phyloP scores from a whole-genome alignment of 2,329 filamentous ascomycete genomes.

The Xylariaceae sp. region DNA sequence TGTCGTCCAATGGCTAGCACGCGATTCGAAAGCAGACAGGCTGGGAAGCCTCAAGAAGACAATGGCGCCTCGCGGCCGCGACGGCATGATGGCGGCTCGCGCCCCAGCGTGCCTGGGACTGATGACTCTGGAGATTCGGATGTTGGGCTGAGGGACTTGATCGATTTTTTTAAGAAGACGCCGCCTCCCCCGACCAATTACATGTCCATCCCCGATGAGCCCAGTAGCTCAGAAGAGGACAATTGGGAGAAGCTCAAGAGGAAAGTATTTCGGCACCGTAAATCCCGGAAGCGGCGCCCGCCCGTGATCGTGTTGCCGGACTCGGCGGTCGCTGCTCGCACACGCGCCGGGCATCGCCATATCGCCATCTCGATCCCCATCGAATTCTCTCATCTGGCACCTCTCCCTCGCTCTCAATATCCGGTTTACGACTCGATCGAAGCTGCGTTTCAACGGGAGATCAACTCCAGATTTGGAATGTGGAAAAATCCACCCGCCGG shows the following conservation, averaged over 20 bases:
- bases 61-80: neutral
- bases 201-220: slow-evolving; percentile 43
- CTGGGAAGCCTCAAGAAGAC: slow-evolving; percentile 9
- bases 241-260: slow-evolving; percentile 43
- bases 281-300: slow-evolving; percentile 27
- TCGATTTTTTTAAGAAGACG: slow-evolving; percentile 43
- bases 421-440: slow-evolving; percentile 21
- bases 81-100: slow-evolving; percentile 11
- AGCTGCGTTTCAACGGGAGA: slow-evolving; percentile 18
- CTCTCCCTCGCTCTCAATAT: slow-evolving; percentile 26
- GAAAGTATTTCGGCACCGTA: slow-evolving; percentile 39
- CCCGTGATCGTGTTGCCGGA: slow-evolving; percentile 46
- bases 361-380: slow-evolving; percentile 59
- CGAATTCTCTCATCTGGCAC: slow-evolving; percentile 44
- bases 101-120: slow-evolving; percentile 16
- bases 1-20: slow-evolving; percentile 18
- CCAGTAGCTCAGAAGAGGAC: slow-evolving; percentile 28
- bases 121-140: slow-evolving; percentile 18
- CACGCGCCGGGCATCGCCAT: slow-evolving; percentile 50
- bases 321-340: slow-evolving; percentile 51
- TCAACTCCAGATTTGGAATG: slow-evolving; percentile 19
- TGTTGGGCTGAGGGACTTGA: slow-evolving; percentile 10
- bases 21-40: slow-evolving; percentile 6
- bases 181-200: slow-evolving; percentile 48
- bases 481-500: slow-evolving; percentile 16